Percentiles rank a stretch among this genome's conserved stretches.
Conservation (phyloP, 2,329 filamentous ascomycete genomes). For the Colletotrichum salicis region DNA sequence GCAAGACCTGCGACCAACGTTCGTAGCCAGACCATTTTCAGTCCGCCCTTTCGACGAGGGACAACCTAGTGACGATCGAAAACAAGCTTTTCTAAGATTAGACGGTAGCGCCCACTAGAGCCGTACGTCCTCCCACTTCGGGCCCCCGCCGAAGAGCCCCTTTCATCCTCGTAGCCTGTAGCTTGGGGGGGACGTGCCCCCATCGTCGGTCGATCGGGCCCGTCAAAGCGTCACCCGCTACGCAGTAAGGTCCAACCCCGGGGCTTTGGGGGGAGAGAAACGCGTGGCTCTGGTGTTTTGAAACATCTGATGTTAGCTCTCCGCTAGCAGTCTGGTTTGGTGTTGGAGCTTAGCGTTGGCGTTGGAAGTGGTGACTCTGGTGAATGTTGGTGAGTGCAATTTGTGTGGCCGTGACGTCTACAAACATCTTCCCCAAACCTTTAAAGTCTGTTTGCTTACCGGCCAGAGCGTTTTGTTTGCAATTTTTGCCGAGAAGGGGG, state of each 20-base stretch:
- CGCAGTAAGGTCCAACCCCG: neutral
- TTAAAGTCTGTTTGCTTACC: neutral
- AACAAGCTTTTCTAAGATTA: neutral
- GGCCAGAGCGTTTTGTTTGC: neutral
- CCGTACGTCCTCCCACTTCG: neutral
- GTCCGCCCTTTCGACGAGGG: neutral
- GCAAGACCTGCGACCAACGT: neutral
- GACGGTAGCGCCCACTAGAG: slow-evolving; percentile 4
- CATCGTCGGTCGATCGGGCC: neutral
- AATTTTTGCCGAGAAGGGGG: neutral
- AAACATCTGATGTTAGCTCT: slow-evolving; percentile 14
- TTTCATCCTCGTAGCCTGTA: neutral
- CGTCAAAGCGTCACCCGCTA: slow-evolving; percentile 16
- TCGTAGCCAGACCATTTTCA: neutral
- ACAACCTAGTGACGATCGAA: neutral
- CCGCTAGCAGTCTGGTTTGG: neutral
- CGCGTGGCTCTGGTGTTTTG: slow-evolving; percentile 9
- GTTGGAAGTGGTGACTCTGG: neutral
- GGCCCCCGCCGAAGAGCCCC: neutral
- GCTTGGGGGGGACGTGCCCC: neutral
- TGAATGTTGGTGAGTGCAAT: neutral
- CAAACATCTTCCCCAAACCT: neutral
- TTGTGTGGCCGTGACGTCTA: neutral
- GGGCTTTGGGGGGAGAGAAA: neutral
- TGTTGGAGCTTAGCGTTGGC: neutral